phyloP scores from a whole-genome alignment of 345 rosid genomes.

The Aquilaria sinensis region DNA sequence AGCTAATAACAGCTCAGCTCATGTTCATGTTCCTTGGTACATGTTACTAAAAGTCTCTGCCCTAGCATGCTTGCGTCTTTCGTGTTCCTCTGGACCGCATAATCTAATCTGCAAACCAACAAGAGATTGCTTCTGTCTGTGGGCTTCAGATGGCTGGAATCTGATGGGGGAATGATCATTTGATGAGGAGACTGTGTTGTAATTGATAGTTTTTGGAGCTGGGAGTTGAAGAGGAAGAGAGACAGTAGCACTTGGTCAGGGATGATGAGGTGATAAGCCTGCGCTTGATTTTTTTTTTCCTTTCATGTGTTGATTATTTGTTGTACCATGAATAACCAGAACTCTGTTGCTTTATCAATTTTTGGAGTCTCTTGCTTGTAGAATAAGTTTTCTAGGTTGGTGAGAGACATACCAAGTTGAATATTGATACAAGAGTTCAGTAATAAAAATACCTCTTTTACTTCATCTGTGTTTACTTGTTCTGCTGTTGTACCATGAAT shows the following conservation, averaged over 20 bases:
- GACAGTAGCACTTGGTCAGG: conserved; percentile 25
- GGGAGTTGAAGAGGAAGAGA: conserved; percentile 17
- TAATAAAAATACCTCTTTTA: conserved; percentile 14
- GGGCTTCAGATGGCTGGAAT: neutral
- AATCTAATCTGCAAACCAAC: conserved; percentile 22
- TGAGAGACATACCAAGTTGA: conserved; percentile 14
- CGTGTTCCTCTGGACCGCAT: conserved; percentile 20
- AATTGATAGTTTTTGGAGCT: neutral
- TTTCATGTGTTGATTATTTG: conserved; percentile 22
- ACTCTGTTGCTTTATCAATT: conserved; percentile 11
- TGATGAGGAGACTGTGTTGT: neutral
- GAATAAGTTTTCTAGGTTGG: conserved; percentile 27
- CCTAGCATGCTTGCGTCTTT: conserved; percentile 23
- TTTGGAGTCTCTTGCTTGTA: conserved; percentile 25
- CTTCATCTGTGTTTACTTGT: neutral
- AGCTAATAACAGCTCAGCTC: conserved; percentile 6
- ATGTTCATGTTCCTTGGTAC: conserved; percentile 21
- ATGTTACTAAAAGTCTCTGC: conserved; percentile 19
- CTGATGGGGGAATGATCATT: conserved; percentile 4
- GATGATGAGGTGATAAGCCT: conserved; percentile 39
- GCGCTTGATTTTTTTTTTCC: conserved; percentile 10
- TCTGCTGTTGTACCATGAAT: too few species aligned
- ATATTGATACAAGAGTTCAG: conserved; percentile 13
- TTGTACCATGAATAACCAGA: conserved; percentile 17
- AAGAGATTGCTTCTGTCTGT: conserved; percentile 20